Conservation (phyloP, 108 stramenopile species). For the Phaeodactylum tricornutum region DNA sequence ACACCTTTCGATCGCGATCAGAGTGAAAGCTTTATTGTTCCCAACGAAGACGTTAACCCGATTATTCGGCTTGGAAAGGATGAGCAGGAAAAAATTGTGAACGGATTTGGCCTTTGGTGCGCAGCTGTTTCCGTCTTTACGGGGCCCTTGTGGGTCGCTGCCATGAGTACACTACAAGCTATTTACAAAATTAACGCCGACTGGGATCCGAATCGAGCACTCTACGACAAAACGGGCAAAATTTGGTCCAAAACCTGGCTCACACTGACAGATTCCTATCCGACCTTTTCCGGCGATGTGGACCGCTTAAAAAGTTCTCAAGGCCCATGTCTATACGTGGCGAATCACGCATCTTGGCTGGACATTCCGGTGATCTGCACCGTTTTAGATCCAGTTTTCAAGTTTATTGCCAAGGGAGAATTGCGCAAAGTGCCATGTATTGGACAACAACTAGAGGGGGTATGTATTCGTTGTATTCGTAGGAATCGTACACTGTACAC, state of each 20-base stretch:
- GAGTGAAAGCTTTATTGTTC: slow-evolving; percentile 12
- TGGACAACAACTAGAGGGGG: slow-evolving; percentile 60
- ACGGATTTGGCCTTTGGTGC: slow-evolving; percentile 39
- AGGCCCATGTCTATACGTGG: slow-evolving; percentile 52
- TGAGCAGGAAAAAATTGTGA: slow-evolving; percentile 44
- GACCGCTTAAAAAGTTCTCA: slow-evolving; percentile 14
- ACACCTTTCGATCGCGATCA: neutral
- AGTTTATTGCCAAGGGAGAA: slow-evolving; percentile 78
- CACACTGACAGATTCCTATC: slow-evolving; percentile 42
- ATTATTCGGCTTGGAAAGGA: slow-evolving; percentile 16
- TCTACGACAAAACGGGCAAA: slow-evolving; percentile 63
- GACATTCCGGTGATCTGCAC: slow-evolving; percentile 74
- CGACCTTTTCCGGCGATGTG: slow-evolving; percentile 41
- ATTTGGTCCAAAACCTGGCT: slow-evolving; percentile 59
- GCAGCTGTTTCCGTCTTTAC: slow-evolving; percentile 33
- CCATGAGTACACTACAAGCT: slow-evolving; percentile 29
- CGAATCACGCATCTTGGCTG: slow-evolving; percentile 71
- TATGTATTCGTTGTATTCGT: slow-evolving; percentile 26
- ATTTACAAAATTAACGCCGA: slow-evolving; percentile 24
- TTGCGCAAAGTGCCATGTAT: slow-evolving; percentile 58
- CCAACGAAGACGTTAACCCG: slow-evolving; percentile 22
- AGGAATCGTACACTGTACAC: neutral
- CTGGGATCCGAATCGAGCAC: slow-evolving; percentile 41
- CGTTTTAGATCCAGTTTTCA: slow-evolving; percentile 65
- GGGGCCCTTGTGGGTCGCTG: slow-evolving; percentile 48